Percentiles rank a stretch among this genome's conserved stretches.
Evolutionary conservation across 345 rosid species (phyloP).

Genomic region (Eutrema heterophyllum): DNA sequence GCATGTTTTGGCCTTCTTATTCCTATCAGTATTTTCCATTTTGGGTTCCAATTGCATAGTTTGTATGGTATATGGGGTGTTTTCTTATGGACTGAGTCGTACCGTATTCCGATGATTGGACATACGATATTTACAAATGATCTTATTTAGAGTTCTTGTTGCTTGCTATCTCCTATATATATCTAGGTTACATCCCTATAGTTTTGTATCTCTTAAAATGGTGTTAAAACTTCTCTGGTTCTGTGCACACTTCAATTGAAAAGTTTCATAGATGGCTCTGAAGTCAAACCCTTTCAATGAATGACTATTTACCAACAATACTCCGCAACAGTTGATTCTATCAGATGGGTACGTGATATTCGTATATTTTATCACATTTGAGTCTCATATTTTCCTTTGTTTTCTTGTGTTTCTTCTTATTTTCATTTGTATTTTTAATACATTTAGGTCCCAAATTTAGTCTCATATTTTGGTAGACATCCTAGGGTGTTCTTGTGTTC

Average conservation of each 20-base stretch:
- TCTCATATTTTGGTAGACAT: too few relatives aligned
- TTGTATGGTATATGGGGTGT: slow-evolving; percentile 4
- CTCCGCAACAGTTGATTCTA: slow-evolving; percentile 76
- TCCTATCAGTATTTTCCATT: neutral
- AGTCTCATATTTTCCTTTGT: too few relatives aligned
- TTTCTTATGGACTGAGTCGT: slow-evolving; percentile 2
- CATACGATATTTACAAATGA: neutral
- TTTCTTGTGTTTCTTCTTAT: too few relatives aligned
- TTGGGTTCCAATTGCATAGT: too few relatives aligned
- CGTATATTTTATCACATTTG: too few relatives aligned
- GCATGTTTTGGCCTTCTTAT: slow-evolving; percentile 19
- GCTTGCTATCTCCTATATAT: neutral
- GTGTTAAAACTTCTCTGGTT: slow-evolving; percentile 3
- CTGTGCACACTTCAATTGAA: neutral
- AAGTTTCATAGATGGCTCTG: slow-evolving; percentile 10
- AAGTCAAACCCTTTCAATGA: neutral
- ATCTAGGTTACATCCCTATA: neutral
- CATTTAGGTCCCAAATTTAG: too few relatives aligned
- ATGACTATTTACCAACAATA: slow-evolving; percentile 16
- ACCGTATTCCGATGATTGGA: neutral
- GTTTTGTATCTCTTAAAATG: neutral
- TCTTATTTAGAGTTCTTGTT: slow-evolving; percentile 15
- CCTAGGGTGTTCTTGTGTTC: too few relatives aligned
- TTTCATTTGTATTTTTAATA: too few relatives aligned
- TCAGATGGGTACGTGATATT: slow-evolving; percentile 89